Base-by-base conservation (phyloP, 805 yeast genomes). In the Tetrapisispora namnaoensis region DNA sequence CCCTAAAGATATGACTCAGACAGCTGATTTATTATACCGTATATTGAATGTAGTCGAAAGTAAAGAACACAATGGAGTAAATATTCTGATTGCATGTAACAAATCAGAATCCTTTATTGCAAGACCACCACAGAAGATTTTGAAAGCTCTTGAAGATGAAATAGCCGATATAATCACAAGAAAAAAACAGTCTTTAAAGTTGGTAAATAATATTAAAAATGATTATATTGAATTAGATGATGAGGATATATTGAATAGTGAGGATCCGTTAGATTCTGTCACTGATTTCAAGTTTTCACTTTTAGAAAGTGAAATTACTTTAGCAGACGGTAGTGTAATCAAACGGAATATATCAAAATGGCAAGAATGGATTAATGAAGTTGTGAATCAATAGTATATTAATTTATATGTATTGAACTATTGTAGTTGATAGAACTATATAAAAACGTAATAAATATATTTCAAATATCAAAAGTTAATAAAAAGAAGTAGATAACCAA, bases 91-190 rank as follows among this genome's bases (percentile, higher is more conserved):
- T 50, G 93, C 90, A 17, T 81, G 93, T 52, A 91, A 91, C 70
- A 91, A 91, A 64, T 76, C 77, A 46, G 98, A 93, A 57, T 75
- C 82, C 37, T 93, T 93, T 69, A 86, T 88, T 52, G 78, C 95
- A 16, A 77, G 87, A 56, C 91, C 93, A 20, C 72, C 80, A 10
- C 57, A 67, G 45, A 80, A 83, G 59, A 76, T 90, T 46, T 74
- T 70, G 55, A 71, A 72, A 24, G 63, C 79, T 38, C 65, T 91
- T 48, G 91, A 84, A 58, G 53, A 61, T 6, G 95, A 85, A 60
- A 74, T 89, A 54, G 75, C 77, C 42, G 72, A 73, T 59, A 69
- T 64, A 52, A 70, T 76, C 53, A 75, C 69, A 55, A 68, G 74
- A 52, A 71, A 71, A 38, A 70, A 72, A 22, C 66, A 71, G 45